Conservation (phyloP, 2,329 filamentous ascomycete genomes). For the Ceratocystis harringtonii region DNA sequence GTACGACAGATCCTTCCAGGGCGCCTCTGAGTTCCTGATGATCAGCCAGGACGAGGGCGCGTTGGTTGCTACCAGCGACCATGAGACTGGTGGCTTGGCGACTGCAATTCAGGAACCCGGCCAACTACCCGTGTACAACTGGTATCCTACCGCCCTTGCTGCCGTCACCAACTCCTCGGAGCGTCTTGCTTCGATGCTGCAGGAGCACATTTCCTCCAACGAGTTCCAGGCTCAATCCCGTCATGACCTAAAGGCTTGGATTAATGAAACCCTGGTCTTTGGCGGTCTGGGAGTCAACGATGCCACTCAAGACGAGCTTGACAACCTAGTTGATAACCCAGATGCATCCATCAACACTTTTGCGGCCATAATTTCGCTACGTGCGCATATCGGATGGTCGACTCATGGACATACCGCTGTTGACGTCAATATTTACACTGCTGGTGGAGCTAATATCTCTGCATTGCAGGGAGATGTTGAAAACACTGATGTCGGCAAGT, state of each 20-base stretch:
- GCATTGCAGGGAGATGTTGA: conserved; percentile 73
- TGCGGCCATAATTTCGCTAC: conserved; percentile 71
- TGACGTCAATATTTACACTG: conserved; percentile 93
- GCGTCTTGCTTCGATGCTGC: conserved; percentile 49
- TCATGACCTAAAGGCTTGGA: conserved; percentile 42
- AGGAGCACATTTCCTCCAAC: conserved; percentile 37
- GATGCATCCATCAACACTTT: conserved; percentile 44
- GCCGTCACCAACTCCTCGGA: conserved; percentile 64
- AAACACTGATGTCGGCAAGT: conserved; percentile 82
- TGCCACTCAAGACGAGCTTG: conserved; percentile 54
- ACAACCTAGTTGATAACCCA: conserved; percentile 44
- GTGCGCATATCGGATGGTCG: conserved; percentile 83
- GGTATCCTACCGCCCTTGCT: conserved; percentile 70
- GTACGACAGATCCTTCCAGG: conserved; percentile 74
- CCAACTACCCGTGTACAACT: conserved; percentile 46
- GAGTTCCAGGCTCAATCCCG: conserved; percentile 21
- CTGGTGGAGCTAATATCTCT: conserved; percentile 47
- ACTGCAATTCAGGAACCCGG: conserved; percentile 52
- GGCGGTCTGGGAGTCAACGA: conserved; percentile 64
- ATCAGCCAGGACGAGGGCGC: conserved; percentile 58
- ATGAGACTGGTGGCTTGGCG: conserved; percentile 84
- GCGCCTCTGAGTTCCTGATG: conserved; percentile 72
- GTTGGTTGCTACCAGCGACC: conserved; percentile 81
- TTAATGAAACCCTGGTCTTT: conserved; percentile 51
- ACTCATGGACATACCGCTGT: conserved; percentile 88